A percentile compares a stretch with the other conserved stretches of the same genome.
Evolutionary conservation across 345 rosid genomes (phyloP).

Genomic region (Salix koriyanagi): DNA sequence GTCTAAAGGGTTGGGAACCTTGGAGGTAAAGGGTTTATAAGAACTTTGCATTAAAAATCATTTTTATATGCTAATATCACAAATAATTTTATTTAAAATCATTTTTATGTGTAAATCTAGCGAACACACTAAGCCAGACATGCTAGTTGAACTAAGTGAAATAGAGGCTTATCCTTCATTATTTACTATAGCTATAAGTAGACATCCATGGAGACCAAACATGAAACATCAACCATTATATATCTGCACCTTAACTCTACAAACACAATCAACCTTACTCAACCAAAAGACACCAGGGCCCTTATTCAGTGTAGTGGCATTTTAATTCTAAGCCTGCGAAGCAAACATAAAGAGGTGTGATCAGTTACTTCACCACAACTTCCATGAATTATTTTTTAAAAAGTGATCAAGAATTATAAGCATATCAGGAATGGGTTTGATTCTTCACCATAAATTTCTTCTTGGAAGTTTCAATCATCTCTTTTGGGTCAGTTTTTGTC

Average conservation of each 20-base stretch:
- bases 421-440: background rate
- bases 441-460: slow-evolving; percentile 40
- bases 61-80: no score
- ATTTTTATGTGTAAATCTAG: no score
- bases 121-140: background rate
- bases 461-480: slow-evolving; percentile 45
- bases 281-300: no score
- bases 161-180: no score
- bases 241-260: no score
- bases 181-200: no score
- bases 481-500: slow-evolving; percentile 55
- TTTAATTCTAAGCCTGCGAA: background rate
- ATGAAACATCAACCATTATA: no score
- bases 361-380: background rate
- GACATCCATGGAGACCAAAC: no score
- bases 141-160: background rate
- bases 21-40: slow-evolving; percentile 58
- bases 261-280: no score
- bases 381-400: background rate
- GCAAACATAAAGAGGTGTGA: background rate
- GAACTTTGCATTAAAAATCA: background rate
- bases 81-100: no score
- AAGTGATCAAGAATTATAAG: background rate
- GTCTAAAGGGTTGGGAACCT: slow-evolving; percentile 69
- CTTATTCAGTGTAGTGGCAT: no score